Evolutionary conservation across 2,329 filamentous ascomycete species (phyloP).

Genomic region (Epichloe typhina): DNA sequence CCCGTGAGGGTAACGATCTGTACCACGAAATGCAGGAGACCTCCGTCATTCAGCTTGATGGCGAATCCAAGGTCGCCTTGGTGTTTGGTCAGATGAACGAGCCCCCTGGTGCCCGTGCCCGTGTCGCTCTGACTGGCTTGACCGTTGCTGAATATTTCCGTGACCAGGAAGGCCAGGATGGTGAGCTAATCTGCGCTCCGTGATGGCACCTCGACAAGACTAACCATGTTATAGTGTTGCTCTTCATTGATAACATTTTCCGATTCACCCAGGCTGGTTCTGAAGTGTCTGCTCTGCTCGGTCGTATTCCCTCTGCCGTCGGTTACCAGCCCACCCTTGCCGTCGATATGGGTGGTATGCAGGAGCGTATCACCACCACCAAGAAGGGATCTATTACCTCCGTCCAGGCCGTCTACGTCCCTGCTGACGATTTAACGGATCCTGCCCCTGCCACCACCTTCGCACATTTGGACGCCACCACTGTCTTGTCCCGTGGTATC

Average conservation of each 20-base stretch:
- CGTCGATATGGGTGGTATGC: slow-evolving; percentile 98
- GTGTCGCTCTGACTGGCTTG: slow-evolving; percentile 91
- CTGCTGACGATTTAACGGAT: slow-evolving; percentile 99
- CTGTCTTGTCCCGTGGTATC: slow-evolving; percentile 99
- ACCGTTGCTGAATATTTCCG: slow-evolving; percentile 77
- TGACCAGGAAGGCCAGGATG: slow-evolving; percentile 69
- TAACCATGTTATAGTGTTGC: slow-evolving; percentile 52
- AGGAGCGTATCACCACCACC: slow-evolving; percentile 99
- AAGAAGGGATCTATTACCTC: slow-evolving; percentile 99
- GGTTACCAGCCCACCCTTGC: slow-evolving; percentile 98
- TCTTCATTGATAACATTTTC: slow-evolving; percentile 99
- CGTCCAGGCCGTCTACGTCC: slow-evolving; percentile 99
- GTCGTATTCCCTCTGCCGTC: slow-evolving; percentile 99
- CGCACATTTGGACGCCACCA: slow-evolving; percentile 99
- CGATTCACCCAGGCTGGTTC: slow-evolving; percentile 99
- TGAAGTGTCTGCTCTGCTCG: slow-evolving; percentile 96
- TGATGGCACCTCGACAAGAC: background rate
- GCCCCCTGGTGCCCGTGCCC: slow-evolving; percentile 96
- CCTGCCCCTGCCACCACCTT: slow-evolving; percentile 98
- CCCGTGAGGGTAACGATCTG: slow-evolving; percentile 99
- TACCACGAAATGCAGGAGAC: slow-evolving; percentile 99
- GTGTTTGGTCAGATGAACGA: slow-evolving; percentile 99
- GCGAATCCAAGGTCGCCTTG: slow-evolving; percentile 97
- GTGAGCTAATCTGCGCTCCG: slow-evolving; percentile 30
- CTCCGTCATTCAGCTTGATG: slow-evolving; percentile 96